phyloP scores from a whole-genome alignment of 805 yeast species.

The Kuraishia piskuri region DNA sequence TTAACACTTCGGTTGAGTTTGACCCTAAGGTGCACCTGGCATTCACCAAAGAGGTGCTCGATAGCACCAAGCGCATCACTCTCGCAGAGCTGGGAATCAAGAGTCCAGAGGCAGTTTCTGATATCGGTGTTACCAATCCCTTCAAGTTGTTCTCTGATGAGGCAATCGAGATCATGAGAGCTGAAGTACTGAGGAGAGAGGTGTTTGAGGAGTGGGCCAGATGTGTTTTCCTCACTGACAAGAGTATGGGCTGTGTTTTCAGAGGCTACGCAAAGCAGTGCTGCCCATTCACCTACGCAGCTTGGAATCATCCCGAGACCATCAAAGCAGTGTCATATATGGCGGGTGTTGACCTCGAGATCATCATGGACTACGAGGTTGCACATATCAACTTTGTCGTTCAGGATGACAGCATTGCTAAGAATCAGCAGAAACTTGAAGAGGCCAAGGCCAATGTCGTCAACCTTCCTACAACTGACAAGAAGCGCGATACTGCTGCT shows the following conservation, averaged over 20 bases:
- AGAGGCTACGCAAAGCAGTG: constrained; percentile 39
- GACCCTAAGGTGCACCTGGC: constrained; percentile 29
- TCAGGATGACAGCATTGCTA: constrained; percentile 21
- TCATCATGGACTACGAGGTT: constrained; percentile 47
- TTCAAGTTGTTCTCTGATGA: constrained; percentile 55
- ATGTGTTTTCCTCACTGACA: constrained; percentile 15
- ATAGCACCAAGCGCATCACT: constrained; percentile 29
- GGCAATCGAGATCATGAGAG: constrained; percentile 50
- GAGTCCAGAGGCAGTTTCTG: constrained; percentile 37
- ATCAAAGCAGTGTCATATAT: constrained; percentile 41
- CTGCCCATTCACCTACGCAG: constrained; percentile 43
- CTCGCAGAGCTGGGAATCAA: constrained; percentile 43
- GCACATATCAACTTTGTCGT: constrained; percentile 44
- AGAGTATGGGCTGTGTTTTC: constrained; percentile 9
- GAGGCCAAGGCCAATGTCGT: constrained; percentile 13
- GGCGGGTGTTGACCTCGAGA: constrained; percentile 51
- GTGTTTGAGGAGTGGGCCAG: constrained; percentile 36
- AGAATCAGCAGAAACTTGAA: constrained; percentile 24
- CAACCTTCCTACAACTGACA: constrained; percentile 12
- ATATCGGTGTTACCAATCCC: constrained; percentile 49
- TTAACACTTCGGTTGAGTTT: constrained; percentile 21
- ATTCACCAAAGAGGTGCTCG: constrained; percentile 25
- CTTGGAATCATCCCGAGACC: constrained; percentile 54
- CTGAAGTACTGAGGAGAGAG: constrained; percentile 41
- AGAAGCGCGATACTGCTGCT: constrained; percentile 34